Conservation (phyloP, 2,329 filamentous ascomycete species). For the Incumbomyces lentus region DNA sequence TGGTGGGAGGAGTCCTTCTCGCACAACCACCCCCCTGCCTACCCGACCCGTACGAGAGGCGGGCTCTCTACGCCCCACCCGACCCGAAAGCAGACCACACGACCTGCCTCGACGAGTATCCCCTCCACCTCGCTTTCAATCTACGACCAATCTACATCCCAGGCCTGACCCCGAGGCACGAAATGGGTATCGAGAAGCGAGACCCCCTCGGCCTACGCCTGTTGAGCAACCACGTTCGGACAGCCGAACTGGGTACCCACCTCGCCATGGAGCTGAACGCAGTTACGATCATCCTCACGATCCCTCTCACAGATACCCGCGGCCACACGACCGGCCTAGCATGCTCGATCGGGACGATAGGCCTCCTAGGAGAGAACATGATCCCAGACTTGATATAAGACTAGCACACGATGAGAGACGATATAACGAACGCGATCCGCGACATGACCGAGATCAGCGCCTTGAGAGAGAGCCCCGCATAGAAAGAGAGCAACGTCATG, state of each 20-base stretch:
- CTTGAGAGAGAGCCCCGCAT: slow-evolving; percentile 14
- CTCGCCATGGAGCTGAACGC: slow-evolving; percentile 26
- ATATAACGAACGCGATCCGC: slow-evolving; percentile 11
- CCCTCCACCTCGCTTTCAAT: slow-evolving; percentile 22
- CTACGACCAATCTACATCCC: slow-evolving; percentile 29
- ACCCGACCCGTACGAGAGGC: not conserved
- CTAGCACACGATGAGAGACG: slow-evolving; percentile 8
- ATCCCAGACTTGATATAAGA: slow-evolving; percentile 9
- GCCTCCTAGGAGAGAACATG: slow-evolving; percentile 15
- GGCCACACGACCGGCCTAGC: slow-evolving; percentile 28
- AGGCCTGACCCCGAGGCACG: slow-evolving; percentile 25
- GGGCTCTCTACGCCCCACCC: slow-evolving; percentile 10
- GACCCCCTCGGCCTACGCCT: slow-evolving; percentile 23
- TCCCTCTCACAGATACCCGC: slow-evolving; percentile 23
- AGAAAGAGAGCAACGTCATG: slow-evolving; percentile 15
- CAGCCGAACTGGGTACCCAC: slow-evolving; percentile 27
- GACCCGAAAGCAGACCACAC: slow-evolving; percentile 10
- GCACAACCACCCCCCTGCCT: slow-evolving; percentile 3
- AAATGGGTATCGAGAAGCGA: slow-evolving; percentile 28
- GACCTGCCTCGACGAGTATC: slow-evolving; percentile 31
- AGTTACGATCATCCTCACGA: slow-evolving; percentile 30
- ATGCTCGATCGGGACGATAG: slow-evolving; percentile 16
- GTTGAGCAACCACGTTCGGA: slow-evolving; percentile 15
- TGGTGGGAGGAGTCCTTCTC: slow-evolving; percentile 2
- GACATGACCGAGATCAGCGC: slow-evolving; percentile 6